These are phyloP conservation scores for Dioscorea zingiberensis DNA, from an alignment of 106 monocot species.

Conservation along the genomic window DNA sequence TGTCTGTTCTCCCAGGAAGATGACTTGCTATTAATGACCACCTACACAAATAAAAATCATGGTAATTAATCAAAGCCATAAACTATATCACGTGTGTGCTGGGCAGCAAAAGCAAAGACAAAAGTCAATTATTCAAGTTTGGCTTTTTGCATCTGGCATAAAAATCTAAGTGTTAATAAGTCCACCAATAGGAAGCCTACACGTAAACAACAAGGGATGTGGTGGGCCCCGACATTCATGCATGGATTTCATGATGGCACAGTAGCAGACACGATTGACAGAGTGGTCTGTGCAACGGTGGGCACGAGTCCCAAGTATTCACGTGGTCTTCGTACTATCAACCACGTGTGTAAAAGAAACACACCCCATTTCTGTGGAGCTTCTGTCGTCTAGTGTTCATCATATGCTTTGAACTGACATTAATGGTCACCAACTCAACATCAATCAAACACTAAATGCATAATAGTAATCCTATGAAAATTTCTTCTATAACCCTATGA, in stretches of 20 bases:
- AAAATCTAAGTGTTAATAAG: too few relatives aligned
- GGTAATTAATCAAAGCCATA: not conserved
- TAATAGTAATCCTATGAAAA: too few relatives aligned
- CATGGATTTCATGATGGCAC: too few relatives aligned
- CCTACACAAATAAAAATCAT: not conserved
- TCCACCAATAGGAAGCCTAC: not conserved
- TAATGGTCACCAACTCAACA: too few relatives aligned
- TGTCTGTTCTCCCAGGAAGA: conserved; percentile 14
- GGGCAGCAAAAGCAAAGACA: not conserved
- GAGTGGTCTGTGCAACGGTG: too few relatives aligned
- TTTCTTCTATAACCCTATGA: too few relatives aligned
- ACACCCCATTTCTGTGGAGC: not conserved
- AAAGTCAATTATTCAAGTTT: not conserved
- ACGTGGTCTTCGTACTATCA: not conserved
- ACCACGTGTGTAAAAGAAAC: not conserved
- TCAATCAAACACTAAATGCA: too few relatives aligned
- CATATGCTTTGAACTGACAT: too few relatives aligned
- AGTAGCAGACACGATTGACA: too few relatives aligned
- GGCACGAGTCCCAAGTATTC: not conserved
- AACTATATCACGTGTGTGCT: not conserved
- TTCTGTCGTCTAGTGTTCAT: too few relatives aligned
- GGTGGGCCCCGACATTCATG: too few relatives aligned
- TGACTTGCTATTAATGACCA: conserved; percentile 15
- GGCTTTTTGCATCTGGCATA: too few relatives aligned
- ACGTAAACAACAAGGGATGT: not conserved